Percentiles rank a stretch among this genome's conserved stretches.
These are phyloP conservation scores for Curvularia sp. DNA, from an alignment of 2,329 filamentous ascomycete species.

Conservation along the genomic window DNA sequence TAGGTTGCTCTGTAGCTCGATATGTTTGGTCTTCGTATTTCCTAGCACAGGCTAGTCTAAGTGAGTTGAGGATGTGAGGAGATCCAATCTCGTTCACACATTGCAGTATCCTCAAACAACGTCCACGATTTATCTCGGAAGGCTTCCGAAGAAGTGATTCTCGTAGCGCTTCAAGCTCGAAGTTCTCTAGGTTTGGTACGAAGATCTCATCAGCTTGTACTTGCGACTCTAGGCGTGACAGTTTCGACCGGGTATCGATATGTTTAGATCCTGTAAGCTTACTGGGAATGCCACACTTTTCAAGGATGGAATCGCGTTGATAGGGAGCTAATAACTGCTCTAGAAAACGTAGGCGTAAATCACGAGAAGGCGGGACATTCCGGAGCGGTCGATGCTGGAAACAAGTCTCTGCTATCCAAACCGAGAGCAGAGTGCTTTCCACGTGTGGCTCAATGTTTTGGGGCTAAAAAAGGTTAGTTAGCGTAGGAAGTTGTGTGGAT, in stretches of 20 bases:
- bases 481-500: background rate
- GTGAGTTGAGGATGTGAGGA: constrained; percentile 9
- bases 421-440: constrained; percentile 6
- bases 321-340: constrained; percentile 7
- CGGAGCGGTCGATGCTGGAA: background rate
- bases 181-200: constrained; percentile 5
- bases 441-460: background rate
- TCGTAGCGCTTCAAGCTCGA: background rate
- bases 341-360: constrained; percentile 14
- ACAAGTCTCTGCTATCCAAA: constrained; percentile 13
- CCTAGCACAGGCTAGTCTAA: background rate
- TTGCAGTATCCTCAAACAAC: constrained; percentile 12
- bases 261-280: background rate
- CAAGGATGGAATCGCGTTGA: constrained; percentile 9
- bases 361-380: constrained; percentile 2
- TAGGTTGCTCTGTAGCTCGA: constrained; percentile 2
- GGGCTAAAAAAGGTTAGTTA: constrained; percentile 9
- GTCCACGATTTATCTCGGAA: background rate
- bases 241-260: background rate
- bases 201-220: constrained; percentile 2
- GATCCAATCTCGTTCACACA: constrained; percentile 15
- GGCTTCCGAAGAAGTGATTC: constrained; percentile 1
- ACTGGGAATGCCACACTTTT: constrained; percentile 4
- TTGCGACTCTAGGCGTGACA: constrained; percentile 2
- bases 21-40: background rate